These are phyloP conservation scores for Mycosphaerelloides madeirae DNA, from an alignment of 2,329 filamentous ascomycete species.

Conservation along the genomic window DNA sequence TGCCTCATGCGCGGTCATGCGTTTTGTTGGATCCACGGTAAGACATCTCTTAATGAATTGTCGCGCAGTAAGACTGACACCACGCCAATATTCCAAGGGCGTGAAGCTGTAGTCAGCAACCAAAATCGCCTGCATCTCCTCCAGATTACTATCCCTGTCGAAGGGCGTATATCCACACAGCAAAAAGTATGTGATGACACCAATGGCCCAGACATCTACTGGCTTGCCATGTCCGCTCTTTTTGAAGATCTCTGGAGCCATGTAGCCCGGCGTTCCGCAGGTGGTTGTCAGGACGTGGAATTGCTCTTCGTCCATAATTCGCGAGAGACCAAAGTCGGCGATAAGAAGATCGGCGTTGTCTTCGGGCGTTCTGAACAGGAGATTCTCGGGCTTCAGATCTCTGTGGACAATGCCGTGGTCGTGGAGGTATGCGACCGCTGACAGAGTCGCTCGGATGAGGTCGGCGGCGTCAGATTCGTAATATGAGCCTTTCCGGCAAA, in stretches of 20 bases:
- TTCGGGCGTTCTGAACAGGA: constrained; percentile 93
- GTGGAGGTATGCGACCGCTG: constrained; percentile 96
- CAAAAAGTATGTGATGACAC: constrained; percentile 97
- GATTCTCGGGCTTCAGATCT: constrained; percentile 94
- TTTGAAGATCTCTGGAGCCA: constrained; percentile 99
- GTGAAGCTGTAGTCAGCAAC: constrained; percentile 95
- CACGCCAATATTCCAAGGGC: constrained; percentile 92
- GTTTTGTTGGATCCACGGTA: constrained; percentile 78
- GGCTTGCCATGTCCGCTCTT: constrained; percentile 97
- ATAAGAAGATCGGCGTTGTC: constrained; percentile 96
- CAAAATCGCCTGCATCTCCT: constrained; percentile 99
- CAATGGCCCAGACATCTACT: constrained; percentile 96
- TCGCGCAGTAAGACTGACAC: constrained; percentile 75
- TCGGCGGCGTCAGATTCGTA: constrained; percentile 96
- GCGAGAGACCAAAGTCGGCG: constrained; percentile 89
- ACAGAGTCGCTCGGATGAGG: constrained; percentile 88
- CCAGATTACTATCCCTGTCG: constrained; percentile 92
- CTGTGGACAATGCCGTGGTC: constrained; percentile 98
- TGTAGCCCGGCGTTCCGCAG: constrained; percentile 95
- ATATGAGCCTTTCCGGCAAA: constrained; percentile 97
- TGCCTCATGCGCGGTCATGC: constrained; percentile 85
- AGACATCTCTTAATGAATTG: constrained; percentile 91
- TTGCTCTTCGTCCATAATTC: constrained; percentile 98
- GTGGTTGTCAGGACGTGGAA: constrained; percentile 97
- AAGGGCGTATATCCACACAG: constrained; percentile 98